phyloP scores from a whole-genome alignment of 2,329 filamentous ascomycete genomes.

The Epichloe bromicola region DNA sequence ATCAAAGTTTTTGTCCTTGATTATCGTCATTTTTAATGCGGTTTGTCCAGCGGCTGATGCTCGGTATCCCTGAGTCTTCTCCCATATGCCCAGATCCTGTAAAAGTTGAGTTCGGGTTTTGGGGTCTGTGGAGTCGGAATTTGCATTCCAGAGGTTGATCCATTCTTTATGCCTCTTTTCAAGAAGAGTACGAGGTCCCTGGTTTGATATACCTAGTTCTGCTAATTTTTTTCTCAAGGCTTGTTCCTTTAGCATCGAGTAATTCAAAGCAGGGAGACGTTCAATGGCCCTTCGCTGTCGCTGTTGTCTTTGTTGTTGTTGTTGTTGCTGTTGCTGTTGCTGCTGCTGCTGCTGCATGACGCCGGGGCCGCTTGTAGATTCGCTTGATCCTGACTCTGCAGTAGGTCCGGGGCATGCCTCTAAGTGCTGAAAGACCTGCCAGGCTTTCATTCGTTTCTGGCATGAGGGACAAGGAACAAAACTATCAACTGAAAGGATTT shows the following conservation, averaged over 20 bases:
- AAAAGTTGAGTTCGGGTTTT: constrained; percentile 59
- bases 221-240: constrained; percentile 67
- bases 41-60: constrained; percentile 27
- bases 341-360: not conserved
- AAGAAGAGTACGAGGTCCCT: constrained; percentile 55
- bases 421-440: constrained; percentile 66
- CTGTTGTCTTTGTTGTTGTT: constrained; percentile 6
- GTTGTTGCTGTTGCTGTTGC: not conserved
- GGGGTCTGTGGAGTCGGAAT: constrained; percentile 72
- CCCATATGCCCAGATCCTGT: constrained; percentile 74
- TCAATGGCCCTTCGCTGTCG: constrained; percentile 25
- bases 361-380: constrained; percentile 12
- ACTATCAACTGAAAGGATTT: constrained; percentile 45
- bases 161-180: constrained; percentile 81
- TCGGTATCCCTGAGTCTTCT: constrained; percentile 61
- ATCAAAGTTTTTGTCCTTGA: constrained; percentile 87
- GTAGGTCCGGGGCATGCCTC: constrained; percentile 45
- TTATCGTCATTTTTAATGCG: constrained; percentile 25
- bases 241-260: constrained; percentile 71
- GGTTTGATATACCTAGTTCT: constrained; percentile 64
- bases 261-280: constrained; percentile 69
- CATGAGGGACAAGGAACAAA: constrained; percentile 80
- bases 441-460: constrained; percentile 62
- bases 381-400: not conserved
- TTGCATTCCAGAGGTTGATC: constrained; percentile 93